phyloP scores from a whole-genome alignment of 73 alveolate species.

The Paramecium pentaurelia region DNA sequence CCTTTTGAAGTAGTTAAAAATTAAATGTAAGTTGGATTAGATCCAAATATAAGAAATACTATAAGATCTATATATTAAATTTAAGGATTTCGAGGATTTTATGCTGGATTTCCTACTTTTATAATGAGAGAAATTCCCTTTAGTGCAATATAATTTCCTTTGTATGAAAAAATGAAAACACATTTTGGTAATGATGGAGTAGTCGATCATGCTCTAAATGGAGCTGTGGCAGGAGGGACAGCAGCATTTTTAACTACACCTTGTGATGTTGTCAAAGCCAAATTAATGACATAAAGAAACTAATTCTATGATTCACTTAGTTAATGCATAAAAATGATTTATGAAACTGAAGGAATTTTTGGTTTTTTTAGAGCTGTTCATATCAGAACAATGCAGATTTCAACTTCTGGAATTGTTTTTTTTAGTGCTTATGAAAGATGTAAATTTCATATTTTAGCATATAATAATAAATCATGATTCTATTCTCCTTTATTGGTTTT shows the following conservation, averaged over 20 bases:
- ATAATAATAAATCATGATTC: neutral
- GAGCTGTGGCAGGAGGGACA: constrained; percentile 60
- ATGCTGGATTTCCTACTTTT: constrained; percentile 72
- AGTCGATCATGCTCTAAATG: constrained; percentile 10
- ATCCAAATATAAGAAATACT: constrained; percentile 60
- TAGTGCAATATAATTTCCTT: constrained; percentile 75
- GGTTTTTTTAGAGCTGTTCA: constrained; percentile 53
- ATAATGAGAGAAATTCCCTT: constrained; percentile 81
- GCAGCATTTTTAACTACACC: constrained; percentile 66
- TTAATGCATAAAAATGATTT: neutral
- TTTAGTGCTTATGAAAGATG: constrained; percentile 39
- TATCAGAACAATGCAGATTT: constrained; percentile 22
- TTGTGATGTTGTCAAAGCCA: constrained; percentile 57
- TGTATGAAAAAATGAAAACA: constrained; percentile 70
- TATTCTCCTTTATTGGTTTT: neutral
- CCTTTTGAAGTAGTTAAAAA: constrained; percentile 84
- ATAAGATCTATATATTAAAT: constrained; percentile 47
- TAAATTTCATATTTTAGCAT: neutral
- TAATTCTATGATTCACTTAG: neutral
- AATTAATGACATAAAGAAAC: constrained; percentile 53
- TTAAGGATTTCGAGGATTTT: constrained; percentile 74
- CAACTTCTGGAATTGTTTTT: constrained; percentile 49
- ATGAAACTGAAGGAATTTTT: constrained; percentile 14
- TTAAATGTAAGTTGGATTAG: constrained; percentile 74
- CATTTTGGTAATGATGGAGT: constrained; percentile 40